Base-by-base conservation (phyloP, 169 alveolate genomes). In the Plasmodium reichenowi region DNA sequence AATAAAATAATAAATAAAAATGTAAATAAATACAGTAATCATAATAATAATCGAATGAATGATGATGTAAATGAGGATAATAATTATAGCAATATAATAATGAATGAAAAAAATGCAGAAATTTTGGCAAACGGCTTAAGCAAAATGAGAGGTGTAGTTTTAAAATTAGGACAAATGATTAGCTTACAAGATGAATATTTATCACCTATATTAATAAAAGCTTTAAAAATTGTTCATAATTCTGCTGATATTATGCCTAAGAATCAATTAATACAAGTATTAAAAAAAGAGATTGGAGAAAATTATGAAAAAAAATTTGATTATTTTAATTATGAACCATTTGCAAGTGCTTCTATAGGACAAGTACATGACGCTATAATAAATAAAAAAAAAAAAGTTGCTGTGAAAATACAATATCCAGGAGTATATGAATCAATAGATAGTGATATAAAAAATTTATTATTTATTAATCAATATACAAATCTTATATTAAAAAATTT, bases 161-260 rank as follows among this genome's bases (percentile, higher is more conserved):
- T 96, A 74, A 96, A 96, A 86, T 64, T 95, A 24, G 96, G 96
- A 2, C 95, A 95, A 89, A 94, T 95, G 76, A 88, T 93, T 50
- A 95, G 98, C 80, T 88, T 96, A 89, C 96, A 95, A 80, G 97
- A 96, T 26, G 98, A 96, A 48, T 62, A 95, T n/a, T 83, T 97
- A 54, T 98, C 99, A 1, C 96, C 96, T 24, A 93, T 94, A 1
- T 91, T 97, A 74, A 83, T 88, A 60, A 74, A 93, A 56, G 99
- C 99, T 1, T 89, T 97, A 72, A 96, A 95, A 67, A 88, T 93
- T 26, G 97, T 98, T n/a, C 88, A 98, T 60, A 88, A 95, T 75
- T 94, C 93, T 52, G 99, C 99, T n/a, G 98, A 97, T 73, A 93
- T 96, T n/a, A 97, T 97, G 99, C 98, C 98, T 2, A 83, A 88